A percentile compares a stretch with the other conserved stretches of the same genome.
These are phyloP conservation scores for Blastomyces percursus DNA, from an alignment of 2,329 filamentous ascomycete species.

Conservation along the genomic window DNA sequence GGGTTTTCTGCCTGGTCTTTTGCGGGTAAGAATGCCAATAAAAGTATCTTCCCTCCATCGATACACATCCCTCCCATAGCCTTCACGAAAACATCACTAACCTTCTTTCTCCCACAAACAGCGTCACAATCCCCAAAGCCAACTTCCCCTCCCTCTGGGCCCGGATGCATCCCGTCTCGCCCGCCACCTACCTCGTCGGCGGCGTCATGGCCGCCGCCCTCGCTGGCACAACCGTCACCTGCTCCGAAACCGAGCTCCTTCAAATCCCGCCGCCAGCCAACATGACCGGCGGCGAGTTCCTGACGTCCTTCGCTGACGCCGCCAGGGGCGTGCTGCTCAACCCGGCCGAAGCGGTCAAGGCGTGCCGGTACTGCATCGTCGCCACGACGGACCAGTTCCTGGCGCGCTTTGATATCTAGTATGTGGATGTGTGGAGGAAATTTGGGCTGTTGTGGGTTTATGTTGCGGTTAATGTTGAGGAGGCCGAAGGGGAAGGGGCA, in stretches of 20 bases:
- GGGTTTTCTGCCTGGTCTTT: constrained; percentile 50
- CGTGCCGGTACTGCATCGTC: neutral
- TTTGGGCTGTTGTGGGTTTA: neutral
- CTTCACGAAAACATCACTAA: neutral
- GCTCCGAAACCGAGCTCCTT: constrained; percentile 24
- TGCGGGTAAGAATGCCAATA: constrained; percentile 25
- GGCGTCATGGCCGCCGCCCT: constrained; percentile 27
- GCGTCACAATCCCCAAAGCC: constrained; percentile 38
- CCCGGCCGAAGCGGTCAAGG: neutral
- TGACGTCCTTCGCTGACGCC: constrained; percentile 29
- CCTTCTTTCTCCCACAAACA: neutral
- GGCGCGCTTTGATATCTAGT: neutral
- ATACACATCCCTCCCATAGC: neutral
- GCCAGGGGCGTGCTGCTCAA: constrained; percentile 18
- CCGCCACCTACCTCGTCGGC: constrained; percentile 49
- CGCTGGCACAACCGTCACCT: constrained; percentile 19
- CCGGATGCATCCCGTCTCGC: constrained; percentile 60
- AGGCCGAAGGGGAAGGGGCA: neutral
- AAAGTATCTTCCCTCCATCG: no score
- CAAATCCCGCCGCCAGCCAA: constrained; percentile 42
- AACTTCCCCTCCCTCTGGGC: constrained; percentile 59
- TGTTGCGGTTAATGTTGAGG: neutral
- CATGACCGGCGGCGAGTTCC: constrained; percentile 49
- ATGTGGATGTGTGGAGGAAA: neutral
- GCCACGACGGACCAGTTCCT: neutral